Percentiles rank a stretch among this genome's conserved stretches.
phyloP scores from a whole-genome alignment of 768 basidiomycete species.

The Epithele typhae region DNA sequence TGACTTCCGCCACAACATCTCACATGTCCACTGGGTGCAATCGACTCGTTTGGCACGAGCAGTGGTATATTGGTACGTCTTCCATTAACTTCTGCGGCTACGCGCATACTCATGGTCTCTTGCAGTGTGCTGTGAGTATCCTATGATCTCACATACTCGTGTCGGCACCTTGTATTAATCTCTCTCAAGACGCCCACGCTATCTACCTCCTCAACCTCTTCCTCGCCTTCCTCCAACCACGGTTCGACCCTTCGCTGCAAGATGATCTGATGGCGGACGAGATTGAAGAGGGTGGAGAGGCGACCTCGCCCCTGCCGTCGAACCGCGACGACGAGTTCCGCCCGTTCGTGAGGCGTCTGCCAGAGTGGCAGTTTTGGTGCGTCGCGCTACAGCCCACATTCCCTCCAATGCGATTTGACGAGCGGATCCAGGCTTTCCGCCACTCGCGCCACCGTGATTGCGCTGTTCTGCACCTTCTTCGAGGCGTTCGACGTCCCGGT shows the following conservation, averaged over 20 bases:
- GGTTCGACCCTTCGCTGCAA: constrained; percentile 94
- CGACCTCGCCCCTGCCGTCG: constrained; percentile 55
- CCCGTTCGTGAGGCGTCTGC: constrained; percentile 92
- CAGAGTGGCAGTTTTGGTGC: constrained; percentile 96
- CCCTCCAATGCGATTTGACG: too few relatives aligned
- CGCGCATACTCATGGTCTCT: too few relatives aligned
- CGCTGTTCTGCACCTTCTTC: constrained; percentile 76
- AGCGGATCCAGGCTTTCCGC: constrained; percentile 70
- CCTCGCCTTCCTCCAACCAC: constrained; percentile 95
- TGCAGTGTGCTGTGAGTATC: constrained; percentile 1
- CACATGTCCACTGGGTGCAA: neutral
- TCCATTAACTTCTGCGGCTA: neutral
- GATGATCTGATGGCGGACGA: constrained; percentile 93
- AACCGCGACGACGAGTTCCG: constrained; percentile 92
- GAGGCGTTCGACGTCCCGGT: constrained; percentile 93
- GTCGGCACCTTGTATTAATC: too few relatives aligned
- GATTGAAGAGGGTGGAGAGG: constrained; percentile 85
- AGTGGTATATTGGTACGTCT: constrained; percentile 92
- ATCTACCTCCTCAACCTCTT: constrained; percentile 96
- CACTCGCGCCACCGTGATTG: constrained; percentile 83
- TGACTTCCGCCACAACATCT: neutral
- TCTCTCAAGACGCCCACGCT: constrained; percentile 70
- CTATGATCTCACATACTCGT: too few relatives aligned
- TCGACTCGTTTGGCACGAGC: neutral
- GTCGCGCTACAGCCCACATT: constrained; percentile 15